These are phyloP conservation scores for Pyrus hybrid DNA, from an alignment of 331 rosid genomes.

Conservation along the genomic window DNA sequence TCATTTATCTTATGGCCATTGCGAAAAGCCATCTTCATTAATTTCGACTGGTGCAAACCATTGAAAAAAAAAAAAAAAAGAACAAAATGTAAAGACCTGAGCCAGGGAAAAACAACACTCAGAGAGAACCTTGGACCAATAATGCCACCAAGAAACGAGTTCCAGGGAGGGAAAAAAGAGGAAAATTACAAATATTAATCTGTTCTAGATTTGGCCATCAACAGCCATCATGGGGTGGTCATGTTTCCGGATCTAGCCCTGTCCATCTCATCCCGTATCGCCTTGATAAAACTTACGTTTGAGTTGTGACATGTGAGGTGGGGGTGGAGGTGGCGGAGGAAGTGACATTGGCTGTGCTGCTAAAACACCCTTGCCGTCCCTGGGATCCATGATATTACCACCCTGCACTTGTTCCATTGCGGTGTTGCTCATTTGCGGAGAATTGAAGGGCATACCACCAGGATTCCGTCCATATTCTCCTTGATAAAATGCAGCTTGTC, in stretches of 20 bases:
- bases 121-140: not conserved
- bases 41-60: not conserved
- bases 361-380: slow-evolving; percentile 69
- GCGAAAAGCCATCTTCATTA: not conserved
- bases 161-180: not conserved
- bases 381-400: slow-evolving; percentile 51
- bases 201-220: slow-evolving; percentile 35
- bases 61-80: not conserved
- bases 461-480: slow-evolving; percentile 35
- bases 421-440: slow-evolving; percentile 21
- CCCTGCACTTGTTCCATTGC: slow-evolving; percentile 44
- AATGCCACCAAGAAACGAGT: not conserved
- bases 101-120: not conserved
- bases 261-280: slow-evolving; percentile 59
- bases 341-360: slow-evolving; percentile 52
- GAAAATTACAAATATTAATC: slow-evolving; percentile 1
- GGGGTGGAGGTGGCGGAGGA: slow-evolving; percentile 53
- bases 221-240: slow-evolving; percentile 54
- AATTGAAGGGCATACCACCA: slow-evolving; percentile 18
- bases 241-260: slow-evolving; percentile 65
- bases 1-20: too few species aligned
- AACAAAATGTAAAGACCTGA: slow-evolving; percentile 1
- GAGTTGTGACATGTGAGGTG: slow-evolving; percentile 39
- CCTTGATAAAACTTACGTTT: slow-evolving; percentile 51
- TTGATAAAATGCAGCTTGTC: slow-evolving; percentile 31